Base-by-base conservation (phyloP, 1,139 yeast genomes). In the Petasospora fabianii region DNA sequence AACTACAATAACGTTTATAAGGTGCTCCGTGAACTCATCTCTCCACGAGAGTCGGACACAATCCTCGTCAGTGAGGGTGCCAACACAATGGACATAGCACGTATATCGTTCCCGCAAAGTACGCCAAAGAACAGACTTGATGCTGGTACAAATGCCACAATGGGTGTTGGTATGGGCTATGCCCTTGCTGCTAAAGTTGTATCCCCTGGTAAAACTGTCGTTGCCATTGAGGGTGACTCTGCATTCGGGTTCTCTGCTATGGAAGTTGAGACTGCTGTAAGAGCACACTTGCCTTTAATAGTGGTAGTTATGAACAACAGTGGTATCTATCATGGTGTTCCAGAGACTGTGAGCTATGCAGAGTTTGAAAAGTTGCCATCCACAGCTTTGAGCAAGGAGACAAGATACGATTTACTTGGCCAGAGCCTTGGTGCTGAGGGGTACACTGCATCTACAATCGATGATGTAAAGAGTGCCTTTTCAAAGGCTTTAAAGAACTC, bases 71-170 rank as follows among this genome's bases (percentile, higher is more conserved):
- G 77, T 4, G 86, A 80, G 55, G 86, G 86, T 12, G 85, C 86
- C 2, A 78, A 79, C 52, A 77, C 85, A 1, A 80, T 80, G 85
- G 86, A 80, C 50, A 65, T 74, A 27, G 77, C 84, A 2, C 65
- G 86, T 34, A 65, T 77, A 6, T 71, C 81, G 0, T 79, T 80
- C 55, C 73, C 77, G 5, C 64, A 78, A 32, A 58, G 62, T n/a
- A 47, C 49, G 5, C 80, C 85, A 1, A 69, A 71, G 43, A 70
- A 66, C 13, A 60, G 84, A 22, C 59, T 80, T 17, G 86, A 80
- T 49, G 84, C 84, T 3, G 86, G 86, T 2, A 79, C 85, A 0
- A 77, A 77, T 56, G 85, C 84, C 2, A 79, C 85, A 0, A 80
- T 80, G 86, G 86, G 86, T 3, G 65, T 79, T 21, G 86, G 85